Evolutionary conservation across 129 eudicot genomes (phyloP), one percentile per base, ranked within the genome.

Genomic region (Smallanthus sonchifolius): DNA sequence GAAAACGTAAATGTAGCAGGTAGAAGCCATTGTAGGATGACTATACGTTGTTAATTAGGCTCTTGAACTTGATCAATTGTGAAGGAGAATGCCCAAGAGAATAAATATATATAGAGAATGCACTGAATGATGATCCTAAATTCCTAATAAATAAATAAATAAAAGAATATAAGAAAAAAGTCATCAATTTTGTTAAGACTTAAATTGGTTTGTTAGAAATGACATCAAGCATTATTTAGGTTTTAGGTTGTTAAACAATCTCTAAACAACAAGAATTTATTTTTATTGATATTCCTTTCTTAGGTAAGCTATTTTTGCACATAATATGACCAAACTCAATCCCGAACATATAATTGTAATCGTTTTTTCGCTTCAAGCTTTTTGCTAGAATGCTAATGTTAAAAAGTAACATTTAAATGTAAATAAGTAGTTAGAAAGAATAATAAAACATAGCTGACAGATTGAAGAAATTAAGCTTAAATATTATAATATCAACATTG

Each of bases 1-100:
- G 35, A 73, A 19, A 42, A 30, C 1, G 32, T 40, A 59, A 28
- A 73, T 1, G 6, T 40, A 60, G 59, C 32, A 37, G 3, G 68
- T 43, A 11, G 69, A 73, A 59, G 77, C 77, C 77, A 73, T 73
- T 30, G 69, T 59, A 32, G 69, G 34, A 42, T 28, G 15, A 59
- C 1, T 10, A 7, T 2, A 57, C 28, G 37, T 8, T 1, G 35
- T 28, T 30, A 28, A n/a, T n/a, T n/a, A 10, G 65, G 65, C 39
- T 59, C 16, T 59, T 28, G 8, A 59, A 59, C 38, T 59, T 28
- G 39, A 28, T 28, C 38, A 28, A 59, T 1, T 59, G 65, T 30
- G 65, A 59, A 5, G 13, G 54, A 47, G 54, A 47, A 47, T 47
- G 17, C 16, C 2, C 49, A 47, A 47, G 13, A 17, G 54, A 48